Conservation (phyloP, 176 grass and related monocot species). For the Avena insularis region DNA sequence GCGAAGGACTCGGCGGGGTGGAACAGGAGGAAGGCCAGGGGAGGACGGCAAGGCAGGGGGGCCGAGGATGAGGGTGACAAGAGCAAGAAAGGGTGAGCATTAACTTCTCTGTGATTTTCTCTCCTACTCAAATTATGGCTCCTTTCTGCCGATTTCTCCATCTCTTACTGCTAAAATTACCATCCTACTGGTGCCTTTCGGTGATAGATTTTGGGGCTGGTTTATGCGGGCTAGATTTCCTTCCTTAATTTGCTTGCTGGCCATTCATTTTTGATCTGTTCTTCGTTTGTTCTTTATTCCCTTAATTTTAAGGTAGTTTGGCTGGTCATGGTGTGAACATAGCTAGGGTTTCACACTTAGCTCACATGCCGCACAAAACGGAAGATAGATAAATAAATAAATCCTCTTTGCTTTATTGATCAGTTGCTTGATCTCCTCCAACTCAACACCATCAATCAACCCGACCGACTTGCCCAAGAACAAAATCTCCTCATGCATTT, state of each 20-base stretch:
- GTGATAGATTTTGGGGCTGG: slow-evolving; percentile 13
- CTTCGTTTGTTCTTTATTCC: slow-evolving; percentile 36
- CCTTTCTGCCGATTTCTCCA: not conserved
- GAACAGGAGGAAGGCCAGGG: slow-evolving; percentile 51
- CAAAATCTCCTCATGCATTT: slow-evolving; percentile 24
- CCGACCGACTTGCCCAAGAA: slow-evolving; percentile 25
- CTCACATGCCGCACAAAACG: slow-evolving; percentile 49
- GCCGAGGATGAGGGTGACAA: slow-evolving; percentile 60
- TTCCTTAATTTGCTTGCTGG: slow-evolving; percentile 38
- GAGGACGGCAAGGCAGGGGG: slow-evolving; percentile 52
- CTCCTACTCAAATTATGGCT: not conserved
- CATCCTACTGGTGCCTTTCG: not conserved
- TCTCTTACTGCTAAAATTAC: slow-evolving; percentile 30
- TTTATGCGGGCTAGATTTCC: slow-evolving; percentile 31
- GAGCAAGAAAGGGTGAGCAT: slow-evolving; percentile 78
- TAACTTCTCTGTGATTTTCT: slow-evolving; percentile 19
- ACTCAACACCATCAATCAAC: slow-evolving; percentile 32
- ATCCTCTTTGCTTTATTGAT: slow-evolving; percentile 45
- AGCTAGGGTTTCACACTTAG: slow-evolving; percentile 70
- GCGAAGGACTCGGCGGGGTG: slow-evolving; percentile 46
- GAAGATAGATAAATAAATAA: not conserved
- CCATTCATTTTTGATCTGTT: slow-evolving; percentile 39
- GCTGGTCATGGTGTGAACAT: slow-evolving; percentile 60
- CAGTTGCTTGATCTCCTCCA: slow-evolving; percentile 28
- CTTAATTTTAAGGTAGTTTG: slow-evolving; percentile 37